phyloP scores from a whole-genome alignment of 2,329 filamentous ascomycete species.

The Simplicillium aogashimaense region DNA sequence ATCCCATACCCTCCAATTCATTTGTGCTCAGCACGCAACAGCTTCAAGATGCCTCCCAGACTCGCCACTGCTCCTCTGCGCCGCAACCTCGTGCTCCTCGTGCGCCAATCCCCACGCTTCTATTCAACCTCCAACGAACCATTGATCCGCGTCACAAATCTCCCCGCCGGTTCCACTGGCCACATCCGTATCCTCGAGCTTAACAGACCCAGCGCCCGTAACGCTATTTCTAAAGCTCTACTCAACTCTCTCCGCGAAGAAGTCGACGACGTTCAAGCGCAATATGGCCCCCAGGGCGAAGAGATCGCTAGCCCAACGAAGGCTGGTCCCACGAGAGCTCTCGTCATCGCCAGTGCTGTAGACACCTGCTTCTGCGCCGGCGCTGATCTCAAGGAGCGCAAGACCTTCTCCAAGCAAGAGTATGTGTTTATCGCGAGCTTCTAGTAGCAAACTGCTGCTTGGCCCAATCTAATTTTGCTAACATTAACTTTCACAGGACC shows the following conservation, averaged over 20 bases:
- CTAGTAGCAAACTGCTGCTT: neutral
- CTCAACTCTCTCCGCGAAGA: conserved; percentile 62
- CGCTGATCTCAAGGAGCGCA: conserved; percentile 85
- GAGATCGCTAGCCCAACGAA: conserved; percentile 36
- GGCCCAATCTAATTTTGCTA: conserved; percentile 2
- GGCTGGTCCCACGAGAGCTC: conserved; percentile 58
- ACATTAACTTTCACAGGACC: conserved; percentile 44
- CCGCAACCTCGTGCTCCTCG: conserved; percentile 6
- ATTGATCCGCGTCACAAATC: conserved; percentile 59
- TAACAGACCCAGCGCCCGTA: conserved; percentile 75
- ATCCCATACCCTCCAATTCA: no score
- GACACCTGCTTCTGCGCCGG: conserved; percentile 88
- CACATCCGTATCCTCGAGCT: conserved; percentile 83
- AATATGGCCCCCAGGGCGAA: conserved; percentile 46
- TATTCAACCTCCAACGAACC: conserved; percentile 39
- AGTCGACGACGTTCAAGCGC: conserved; percentile 58
- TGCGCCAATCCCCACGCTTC: conserved; percentile 10
- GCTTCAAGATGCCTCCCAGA: conserved; percentile 21
- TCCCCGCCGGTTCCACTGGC: conserved; percentile 70
- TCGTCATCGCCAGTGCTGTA: conserved; percentile 78
- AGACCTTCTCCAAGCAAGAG: conserved; percentile 68
- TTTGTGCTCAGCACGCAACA: neutral
- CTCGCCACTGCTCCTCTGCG: conserved; percentile 11
- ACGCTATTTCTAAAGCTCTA: conserved; percentile 78
- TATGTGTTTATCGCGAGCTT: conserved; percentile 30